phyloP scores from a whole-genome alignment of 208 protist genomes.

The Acanthamoeba castellanii region DNA sequence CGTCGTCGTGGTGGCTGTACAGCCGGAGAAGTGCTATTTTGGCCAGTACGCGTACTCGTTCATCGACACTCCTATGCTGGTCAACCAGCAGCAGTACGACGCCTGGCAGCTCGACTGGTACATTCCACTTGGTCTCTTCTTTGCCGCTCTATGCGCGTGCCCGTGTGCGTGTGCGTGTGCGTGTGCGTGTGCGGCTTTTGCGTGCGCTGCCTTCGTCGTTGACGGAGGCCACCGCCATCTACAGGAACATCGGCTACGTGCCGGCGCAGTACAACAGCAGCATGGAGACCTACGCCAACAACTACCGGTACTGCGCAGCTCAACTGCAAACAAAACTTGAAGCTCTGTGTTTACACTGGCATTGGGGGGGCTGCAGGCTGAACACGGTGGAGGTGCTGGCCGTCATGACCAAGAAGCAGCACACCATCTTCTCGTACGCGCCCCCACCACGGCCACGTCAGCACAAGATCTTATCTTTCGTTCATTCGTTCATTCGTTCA shows the following conservation, averaged over 20 bases:
- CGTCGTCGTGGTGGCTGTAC: background rate
- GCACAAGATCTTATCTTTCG: too few species aligned
- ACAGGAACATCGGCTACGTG: slow-evolving; percentile 54
- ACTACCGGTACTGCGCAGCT: too few species aligned
- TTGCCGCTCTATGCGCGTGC: too few species aligned
- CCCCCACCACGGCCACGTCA: too few species aligned
- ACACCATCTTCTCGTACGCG: slow-evolving; percentile 39
- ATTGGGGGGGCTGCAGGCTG: too few species aligned
- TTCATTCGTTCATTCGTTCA: too few species aligned
- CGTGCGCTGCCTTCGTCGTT: too few species aligned
- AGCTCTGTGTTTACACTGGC: too few species aligned
- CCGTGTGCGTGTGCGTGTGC: too few species aligned
- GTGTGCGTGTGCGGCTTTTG: too few species aligned
- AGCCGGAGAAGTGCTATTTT: slow-evolving; percentile 64
- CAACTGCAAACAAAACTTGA: too few species aligned
- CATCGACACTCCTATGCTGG: slow-evolving; percentile 26
- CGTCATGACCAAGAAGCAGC: background rate
- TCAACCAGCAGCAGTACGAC: slow-evolving; percentile 58
- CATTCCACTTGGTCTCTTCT: too few species aligned
- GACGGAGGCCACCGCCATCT: background rate
- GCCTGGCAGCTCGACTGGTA: slow-evolving; percentile 55
- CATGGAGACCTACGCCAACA: slow-evolving; percentile 42
- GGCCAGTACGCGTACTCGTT: slow-evolving; percentile 36
- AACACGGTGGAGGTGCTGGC: slow-evolving; percentile 32
- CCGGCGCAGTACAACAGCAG: slow-evolving; percentile 48